Percentiles rank a stretch among this genome's conserved stretches.
These are phyloP conservation scores for Coemansia sp. DNA, from an alignment of 192 early-diverging fungal genomes.

Conservation along the genomic window DNA sequence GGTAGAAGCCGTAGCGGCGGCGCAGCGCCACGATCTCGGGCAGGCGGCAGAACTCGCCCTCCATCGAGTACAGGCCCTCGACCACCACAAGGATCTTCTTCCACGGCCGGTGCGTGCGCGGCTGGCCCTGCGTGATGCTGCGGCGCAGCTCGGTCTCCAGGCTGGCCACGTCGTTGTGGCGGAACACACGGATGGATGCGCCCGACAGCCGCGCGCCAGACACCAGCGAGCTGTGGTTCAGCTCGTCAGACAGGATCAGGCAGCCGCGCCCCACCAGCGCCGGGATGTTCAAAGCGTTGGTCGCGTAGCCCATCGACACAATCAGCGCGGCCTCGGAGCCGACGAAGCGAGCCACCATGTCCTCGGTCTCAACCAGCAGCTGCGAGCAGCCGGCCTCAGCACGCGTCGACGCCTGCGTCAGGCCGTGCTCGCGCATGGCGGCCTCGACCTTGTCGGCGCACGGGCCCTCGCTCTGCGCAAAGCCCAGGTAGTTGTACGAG, in stretches of 20 bases:
- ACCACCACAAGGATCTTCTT: constrained; percentile 97
- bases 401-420: constrained; percentile 64
- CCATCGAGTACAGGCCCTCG: constrained; percentile 98
- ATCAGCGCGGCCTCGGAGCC: constrained; percentile 84
- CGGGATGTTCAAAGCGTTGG: constrained; percentile 92
- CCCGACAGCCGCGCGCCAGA: constrained; percentile 92
- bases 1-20: constrained; percentile 90
- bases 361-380: constrained; percentile 78
- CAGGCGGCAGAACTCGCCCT: constrained; percentile 86
- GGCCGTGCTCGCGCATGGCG: constrained; percentile 68
- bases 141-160: constrained; percentile 79
- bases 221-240: constrained; percentile 93
- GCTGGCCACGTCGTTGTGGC: constrained; percentile 85
- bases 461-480: constrained; percentile 88
- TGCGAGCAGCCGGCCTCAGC: constrained; percentile 69
- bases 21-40: constrained; percentile 87
- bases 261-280: constrained; percentile 79
- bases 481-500: constrained; percentile 98
- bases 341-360: constrained; percentile 84
- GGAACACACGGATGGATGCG: constrained; percentile 87
- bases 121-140: constrained; percentile 92
- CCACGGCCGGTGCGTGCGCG: constrained; percentile 97
- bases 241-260: constrained; percentile 92
- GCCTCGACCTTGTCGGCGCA: constrained; percentile 93
- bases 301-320: constrained; percentile 96